Percentiles rank a stretch among this genome's conserved stretches.
Evolutionary conservation across 129 eudicot species (phyloP).

Genomic region (Artemisia argyi): DNA sequence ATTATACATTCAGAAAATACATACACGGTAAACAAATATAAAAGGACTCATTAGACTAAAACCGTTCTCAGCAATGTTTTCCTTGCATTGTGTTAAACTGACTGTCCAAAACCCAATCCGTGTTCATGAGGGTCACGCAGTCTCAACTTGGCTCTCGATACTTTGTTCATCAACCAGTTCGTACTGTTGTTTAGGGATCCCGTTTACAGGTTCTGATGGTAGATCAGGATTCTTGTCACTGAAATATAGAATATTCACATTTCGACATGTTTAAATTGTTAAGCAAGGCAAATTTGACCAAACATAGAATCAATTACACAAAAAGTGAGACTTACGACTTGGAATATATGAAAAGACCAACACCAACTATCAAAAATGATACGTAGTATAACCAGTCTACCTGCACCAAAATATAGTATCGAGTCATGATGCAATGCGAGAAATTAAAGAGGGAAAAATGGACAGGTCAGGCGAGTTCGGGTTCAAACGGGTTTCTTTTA

Average conservation of each 20-base stretch:
- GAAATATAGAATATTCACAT: neutral
- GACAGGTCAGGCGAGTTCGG: neutral
- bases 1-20: too few relatives aligned
- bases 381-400: slow-evolving; percentile 82
- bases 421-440: neutral
- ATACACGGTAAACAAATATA: too few relatives aligned
- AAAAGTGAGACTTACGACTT: slow-evolving; percentile 45
- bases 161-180: slow-evolving; percentile 27
- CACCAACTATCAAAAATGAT: slow-evolving; percentile 59
- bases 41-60: too few relatives aligned
- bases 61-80: too few relatives aligned
- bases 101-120: too few relatives aligned
- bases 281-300: neutral
- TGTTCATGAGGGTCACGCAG: neutral
- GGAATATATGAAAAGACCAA: slow-evolving; percentile 78
- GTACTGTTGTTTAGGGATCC: slow-evolving; percentile 28
- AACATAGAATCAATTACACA: neutral
- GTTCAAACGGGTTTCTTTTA: neutral
- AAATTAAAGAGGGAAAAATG: neutral
- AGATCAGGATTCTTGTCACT: slow-evolving; percentile 31
- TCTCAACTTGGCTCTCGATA: slow-evolving; percentile 2
- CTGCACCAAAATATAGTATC: slow-evolving; percentile 40
- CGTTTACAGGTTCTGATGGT: slow-evolving; percentile 28
- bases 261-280: neutral
- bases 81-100: too few relatives aligned